phyloP scores from a whole-genome alignment of 2,329 filamentous ascomycete genomes.

The Clathrospora elynae region DNA sequence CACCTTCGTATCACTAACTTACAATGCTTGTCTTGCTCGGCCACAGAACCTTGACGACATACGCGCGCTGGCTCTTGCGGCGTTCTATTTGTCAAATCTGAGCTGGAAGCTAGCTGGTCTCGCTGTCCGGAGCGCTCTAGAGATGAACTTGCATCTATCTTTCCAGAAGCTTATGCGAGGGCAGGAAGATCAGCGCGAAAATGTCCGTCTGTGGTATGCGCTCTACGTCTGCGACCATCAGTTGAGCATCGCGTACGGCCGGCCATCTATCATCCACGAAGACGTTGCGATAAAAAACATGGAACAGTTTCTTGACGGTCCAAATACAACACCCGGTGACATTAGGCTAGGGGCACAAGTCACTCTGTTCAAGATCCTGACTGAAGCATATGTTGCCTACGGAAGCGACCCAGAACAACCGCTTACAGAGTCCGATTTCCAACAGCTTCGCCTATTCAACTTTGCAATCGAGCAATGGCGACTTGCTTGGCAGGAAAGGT shows the following conservation, averaged over 20 bases:
- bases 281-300: conserved; percentile 46
- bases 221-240: conserved; percentile 51
- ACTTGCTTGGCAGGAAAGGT: conserved; percentile 46
- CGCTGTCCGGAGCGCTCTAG: conserved; percentile 48
- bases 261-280: conserved; percentile 49
- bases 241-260: conserved; percentile 50
- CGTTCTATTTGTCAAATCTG: conserved; percentile 50
- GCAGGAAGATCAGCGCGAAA: conserved; percentile 42
- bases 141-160: conserved; percentile 49
- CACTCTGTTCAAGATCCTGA: conserved; percentile 41
- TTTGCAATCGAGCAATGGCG: conserved; percentile 53
- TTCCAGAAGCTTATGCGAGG: conserved; percentile 46
- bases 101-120: conserved; percentile 50
- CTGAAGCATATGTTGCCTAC: conserved; percentile 42
- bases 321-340: conserved; percentile 36
- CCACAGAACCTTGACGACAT: conserved; percentile 49
- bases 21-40: conserved; percentile 42
- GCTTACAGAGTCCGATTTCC: conserved; percentile 46
- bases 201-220: conserved; percentile 49
- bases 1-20: conserved; percentile 41
- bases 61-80: conserved; percentile 47
- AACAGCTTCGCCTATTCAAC: conserved; percentile 49
- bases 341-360: conserved; percentile 41
- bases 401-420: conserved; percentile 46
- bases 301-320: conserved; percentile 41